Evolutionary conservation across 441 rosid genomes (phyloP).

Genomic region (Raphanus hybrid): DNA sequence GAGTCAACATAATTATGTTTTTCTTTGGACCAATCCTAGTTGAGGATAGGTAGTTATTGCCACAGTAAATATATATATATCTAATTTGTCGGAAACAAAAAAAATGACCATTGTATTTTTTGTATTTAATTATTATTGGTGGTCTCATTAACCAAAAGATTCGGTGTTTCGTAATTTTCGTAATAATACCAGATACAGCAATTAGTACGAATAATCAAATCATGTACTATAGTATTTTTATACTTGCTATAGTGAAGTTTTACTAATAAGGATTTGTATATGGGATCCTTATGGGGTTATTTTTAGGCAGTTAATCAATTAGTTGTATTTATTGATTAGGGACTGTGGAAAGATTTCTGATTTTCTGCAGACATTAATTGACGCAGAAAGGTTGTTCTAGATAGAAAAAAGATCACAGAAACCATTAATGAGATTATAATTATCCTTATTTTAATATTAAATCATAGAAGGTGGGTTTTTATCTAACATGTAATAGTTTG

Average conservation of each 20-base stretch:
- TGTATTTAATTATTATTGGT: not conserved
- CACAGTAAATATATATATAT: slow-evolving; percentile 3
- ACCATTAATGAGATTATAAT: not conserved
- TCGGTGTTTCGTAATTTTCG: slow-evolving; percentile 1
- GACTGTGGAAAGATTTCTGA: slow-evolving; percentile 24
- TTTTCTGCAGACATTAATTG: slow-evolving; percentile 31
- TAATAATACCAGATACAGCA: not conserved
- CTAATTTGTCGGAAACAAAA: not conserved
- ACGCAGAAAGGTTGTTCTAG: not conserved
- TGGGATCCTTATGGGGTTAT: slow-evolving; percentile 1
- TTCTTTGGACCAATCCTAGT: slow-evolving; percentile 29
- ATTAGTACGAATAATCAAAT: not conserved
- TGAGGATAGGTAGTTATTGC: slow-evolving; percentile 22
- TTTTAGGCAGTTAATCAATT: slow-evolving; percentile 10
- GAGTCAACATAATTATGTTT: slow-evolving; percentile 39
- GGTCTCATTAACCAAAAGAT: slow-evolving; percentile 32
- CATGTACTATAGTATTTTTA: not conserved
- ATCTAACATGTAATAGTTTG: too few species aligned
- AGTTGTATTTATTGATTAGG: not conserved
- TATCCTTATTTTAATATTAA: not conserved
- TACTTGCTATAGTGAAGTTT: not conserved
- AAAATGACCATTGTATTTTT: not conserved
- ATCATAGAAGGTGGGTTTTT: not conserved
- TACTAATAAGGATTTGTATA: not conserved
- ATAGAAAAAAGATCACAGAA: slow-evolving; percentile 2